Conservation (phyloP, 192 early-diverging fungal genomes). For the Allomyces macrogynus region DNA sequence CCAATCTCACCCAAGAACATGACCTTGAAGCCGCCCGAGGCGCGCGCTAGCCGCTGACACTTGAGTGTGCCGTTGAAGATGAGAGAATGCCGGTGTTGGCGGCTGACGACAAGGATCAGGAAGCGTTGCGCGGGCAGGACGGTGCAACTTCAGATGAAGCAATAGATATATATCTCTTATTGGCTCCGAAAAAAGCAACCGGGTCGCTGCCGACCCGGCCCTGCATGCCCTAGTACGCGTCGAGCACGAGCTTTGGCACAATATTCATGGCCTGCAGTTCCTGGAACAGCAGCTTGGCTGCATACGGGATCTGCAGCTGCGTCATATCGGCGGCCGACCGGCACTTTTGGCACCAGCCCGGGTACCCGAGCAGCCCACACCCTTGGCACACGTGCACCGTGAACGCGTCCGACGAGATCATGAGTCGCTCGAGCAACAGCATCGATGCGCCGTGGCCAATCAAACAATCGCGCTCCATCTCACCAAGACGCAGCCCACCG, state of each 20-base stretch:
- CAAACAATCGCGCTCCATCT: slow-evolving; percentile 97
- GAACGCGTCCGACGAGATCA: slow-evolving; percentile 84
- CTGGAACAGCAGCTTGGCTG: slow-evolving; percentile 93
- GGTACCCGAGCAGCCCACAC: slow-evolving; percentile 79
- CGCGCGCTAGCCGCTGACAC: no score
- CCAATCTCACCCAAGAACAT: no score
- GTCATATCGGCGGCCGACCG: slow-evolving; percentile 64
- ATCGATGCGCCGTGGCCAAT: slow-evolving; percentile 91
- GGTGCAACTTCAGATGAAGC: no score
- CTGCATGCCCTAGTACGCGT: slow-evolving; percentile 14
- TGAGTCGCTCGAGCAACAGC: slow-evolving; percentile 76
- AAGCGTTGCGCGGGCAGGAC: no score
- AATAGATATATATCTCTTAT: no score
- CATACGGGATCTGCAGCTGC: slow-evolving; percentile 89
- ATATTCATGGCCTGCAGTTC: slow-evolving; percentile 94
- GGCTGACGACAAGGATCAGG: no score
- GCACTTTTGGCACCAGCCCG: slow-evolving; percentile 84
- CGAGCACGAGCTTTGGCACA: slow-evolving; percentile 50
- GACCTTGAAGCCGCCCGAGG: no score
- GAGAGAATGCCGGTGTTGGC: no score
- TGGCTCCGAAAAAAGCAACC: no score
- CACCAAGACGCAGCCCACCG: slow-evolving; percentile 88
- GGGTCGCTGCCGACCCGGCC: no score
- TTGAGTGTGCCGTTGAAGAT: no score
- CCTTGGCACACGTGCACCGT: slow-evolving; percentile 74